These are phyloP conservation scores for Staphylotrichum tortipilum DNA, from an alignment of 495 filamentous ascomycete species.

Conservation along the genomic window DNA sequence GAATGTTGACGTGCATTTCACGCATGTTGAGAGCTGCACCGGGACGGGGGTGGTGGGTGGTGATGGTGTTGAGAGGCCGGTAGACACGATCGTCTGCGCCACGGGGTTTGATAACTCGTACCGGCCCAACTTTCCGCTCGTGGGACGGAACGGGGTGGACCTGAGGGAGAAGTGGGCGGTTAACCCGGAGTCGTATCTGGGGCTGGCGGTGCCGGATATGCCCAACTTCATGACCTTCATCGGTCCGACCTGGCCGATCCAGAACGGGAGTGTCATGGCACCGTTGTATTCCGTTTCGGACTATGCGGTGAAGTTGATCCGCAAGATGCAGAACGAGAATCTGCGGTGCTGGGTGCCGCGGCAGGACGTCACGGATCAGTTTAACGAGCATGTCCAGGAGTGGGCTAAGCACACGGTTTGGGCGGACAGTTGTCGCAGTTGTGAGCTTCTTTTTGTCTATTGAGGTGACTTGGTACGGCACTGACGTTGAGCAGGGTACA, in stretches of 20 bases:
- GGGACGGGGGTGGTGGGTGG: neutral
- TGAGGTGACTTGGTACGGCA: too few species aligned
- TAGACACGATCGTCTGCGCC: neutral
- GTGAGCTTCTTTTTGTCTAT: too few species aligned
- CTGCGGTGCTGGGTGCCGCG: neutral
- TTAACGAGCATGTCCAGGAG: neutral
- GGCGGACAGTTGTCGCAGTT: neutral
- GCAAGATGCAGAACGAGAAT: neutral
- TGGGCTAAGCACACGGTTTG: neutral
- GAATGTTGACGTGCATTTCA: neutral
- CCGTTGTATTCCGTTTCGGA: neutral
- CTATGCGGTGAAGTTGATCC: neutral
- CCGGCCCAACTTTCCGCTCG: neutral
- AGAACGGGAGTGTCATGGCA: neutral
- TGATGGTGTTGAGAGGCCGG: neutral
- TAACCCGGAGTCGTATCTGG: neutral
- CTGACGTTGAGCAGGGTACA: neutral
- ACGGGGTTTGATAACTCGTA: neutral
- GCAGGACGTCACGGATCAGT: neutral
- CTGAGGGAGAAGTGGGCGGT: neutral
- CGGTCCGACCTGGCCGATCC: neutral
- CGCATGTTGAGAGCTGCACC: neutral
- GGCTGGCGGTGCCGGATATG: neutral
- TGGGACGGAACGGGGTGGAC: neutral
- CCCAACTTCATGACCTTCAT: neutral